Evolutionary conservation across 768 basidiomycete genomes (phyloP).

Genomic region (Pisolithus tinctorius): DNA sequence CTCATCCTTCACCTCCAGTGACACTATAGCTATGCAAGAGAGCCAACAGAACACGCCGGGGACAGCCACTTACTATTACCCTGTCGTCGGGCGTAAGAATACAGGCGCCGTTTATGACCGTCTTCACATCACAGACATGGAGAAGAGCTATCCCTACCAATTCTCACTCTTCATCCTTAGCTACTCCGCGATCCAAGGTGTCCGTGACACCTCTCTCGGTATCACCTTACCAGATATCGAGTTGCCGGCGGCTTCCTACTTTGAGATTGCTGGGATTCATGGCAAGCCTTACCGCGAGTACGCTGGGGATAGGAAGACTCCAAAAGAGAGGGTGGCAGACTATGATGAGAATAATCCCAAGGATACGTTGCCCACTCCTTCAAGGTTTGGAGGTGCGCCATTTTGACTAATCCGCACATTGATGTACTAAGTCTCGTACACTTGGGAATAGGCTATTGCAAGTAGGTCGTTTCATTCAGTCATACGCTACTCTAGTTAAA

Average conservation of each 20-base stretch:
- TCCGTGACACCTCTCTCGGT: neutral
- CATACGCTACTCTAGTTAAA: neutral
- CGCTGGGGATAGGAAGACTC: slow-evolving; percentile 15
- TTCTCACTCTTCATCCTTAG: slow-evolving; percentile 22
- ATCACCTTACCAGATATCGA: neutral
- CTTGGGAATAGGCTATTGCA: slow-evolving; percentile 19
- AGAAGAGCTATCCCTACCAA: slow-evolving; percentile 14
- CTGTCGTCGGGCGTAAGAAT: slow-evolving; percentile 14
- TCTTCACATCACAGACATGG: slow-evolving; percentile 17
- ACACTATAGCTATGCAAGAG: neutral
- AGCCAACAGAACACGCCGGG: neutral
- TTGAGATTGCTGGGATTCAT: slow-evolving; percentile 17
- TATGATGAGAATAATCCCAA: slow-evolving; percentile 17
- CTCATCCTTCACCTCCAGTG: neutral
- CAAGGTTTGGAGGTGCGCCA: slow-evolving; percentile 20
- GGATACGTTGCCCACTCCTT: slow-evolving; percentile 19
- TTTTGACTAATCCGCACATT: neutral
- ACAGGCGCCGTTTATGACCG: slow-evolving; percentile 14
- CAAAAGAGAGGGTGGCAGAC: slow-evolving; percentile 9
- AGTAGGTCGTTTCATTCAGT: slow-evolving; percentile 10
- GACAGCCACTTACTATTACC: slow-evolving; percentile 10
- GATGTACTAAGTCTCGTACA: neutral
- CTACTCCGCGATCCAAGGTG: slow-evolving; percentile 11
- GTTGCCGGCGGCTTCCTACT: slow-evolving; percentile 9
- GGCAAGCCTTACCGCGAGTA: slow-evolving; percentile 19